Conservation (phyloP, 2,329 filamentous ascomycete genomes). For the Verticillium dahliae region DNA sequence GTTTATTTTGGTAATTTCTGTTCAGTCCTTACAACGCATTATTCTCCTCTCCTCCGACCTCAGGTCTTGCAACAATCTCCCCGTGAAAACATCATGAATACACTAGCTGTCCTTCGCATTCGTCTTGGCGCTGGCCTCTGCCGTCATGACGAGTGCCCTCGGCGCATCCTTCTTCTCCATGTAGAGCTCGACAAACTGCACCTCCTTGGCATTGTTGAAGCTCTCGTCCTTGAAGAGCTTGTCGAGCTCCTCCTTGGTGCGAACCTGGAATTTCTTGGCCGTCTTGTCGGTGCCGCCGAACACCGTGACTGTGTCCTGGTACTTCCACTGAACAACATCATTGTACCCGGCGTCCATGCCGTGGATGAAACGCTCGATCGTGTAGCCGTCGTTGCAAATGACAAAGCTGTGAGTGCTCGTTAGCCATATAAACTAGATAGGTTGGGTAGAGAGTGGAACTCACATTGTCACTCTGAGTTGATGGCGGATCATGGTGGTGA, state of each 20-base stretch:
- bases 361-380: constrained; percentile 84
- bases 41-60: not conserved
- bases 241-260: constrained; percentile 63
- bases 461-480: constrained; percentile 70
- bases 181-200: constrained; percentile 75
- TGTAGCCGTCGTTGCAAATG: constrained; percentile 83
- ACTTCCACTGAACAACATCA: constrained; percentile 71
- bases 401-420: constrained; percentile 49
- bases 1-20: not conserved
- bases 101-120: constrained; percentile 44
- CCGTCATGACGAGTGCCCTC: constrained; percentile 60
- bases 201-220: constrained; percentile 49
- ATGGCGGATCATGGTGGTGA: constrained; percentile 77
- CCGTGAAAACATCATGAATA: not conserved
- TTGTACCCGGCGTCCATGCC: constrained; percentile 77
- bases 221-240: constrained; percentile 55
- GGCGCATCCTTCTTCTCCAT: constrained; percentile 78
- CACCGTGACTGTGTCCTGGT: constrained; percentile 58
- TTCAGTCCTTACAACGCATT: not conserved
- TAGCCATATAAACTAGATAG: constrained; percentile 7
- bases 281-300: constrained; percentile 57
- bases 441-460: constrained; percentile 21
- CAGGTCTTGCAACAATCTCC: too few species aligned
- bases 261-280: constrained; percentile 59
- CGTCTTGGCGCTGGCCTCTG: constrained; percentile 61